A percentile compares a stretch with the other conserved stretches of the same genome.
These are phyloP conservation scores for Diaporthe destruens DNA, from an alignment of 2,329 filamentous ascomycete species.

Conservation along the genomic window DNA sequence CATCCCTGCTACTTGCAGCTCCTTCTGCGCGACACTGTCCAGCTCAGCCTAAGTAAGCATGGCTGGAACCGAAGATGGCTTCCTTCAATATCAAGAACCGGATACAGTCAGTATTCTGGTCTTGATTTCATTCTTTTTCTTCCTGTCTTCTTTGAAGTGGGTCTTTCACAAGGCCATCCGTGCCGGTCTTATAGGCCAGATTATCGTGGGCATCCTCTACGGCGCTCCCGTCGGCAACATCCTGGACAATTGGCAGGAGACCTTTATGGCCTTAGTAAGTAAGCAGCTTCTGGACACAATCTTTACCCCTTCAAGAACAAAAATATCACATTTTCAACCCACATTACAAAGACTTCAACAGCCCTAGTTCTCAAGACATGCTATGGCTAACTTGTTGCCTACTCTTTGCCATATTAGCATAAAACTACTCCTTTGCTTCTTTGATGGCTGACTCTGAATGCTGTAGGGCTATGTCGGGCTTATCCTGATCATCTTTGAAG, in stretches of 20 bases:
- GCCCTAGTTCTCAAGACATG: too few relatives aligned
- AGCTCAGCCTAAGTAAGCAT: neutral
- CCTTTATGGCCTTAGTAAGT: slow-evolving; percentile 54
- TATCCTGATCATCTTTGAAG: slow-evolving; percentile 64
- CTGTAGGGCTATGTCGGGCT: slow-evolving; percentile 58
- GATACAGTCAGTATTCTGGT: slow-evolving; percentile 55
- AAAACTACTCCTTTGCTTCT: too few relatives aligned
- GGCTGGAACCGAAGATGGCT: slow-evolving; percentile 42
- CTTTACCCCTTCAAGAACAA: too few relatives aligned
- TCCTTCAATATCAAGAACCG: slow-evolving; percentile 56
- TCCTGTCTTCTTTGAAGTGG: slow-evolving; percentile 57
- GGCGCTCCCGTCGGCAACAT: slow-evolving; percentile 60
- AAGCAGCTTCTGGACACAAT: too few relatives aligned
- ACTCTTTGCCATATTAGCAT: too few relatives aligned
- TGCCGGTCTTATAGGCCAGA: slow-evolving; percentile 61
- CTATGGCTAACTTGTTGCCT: too few relatives aligned
- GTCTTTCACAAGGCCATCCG: slow-evolving; percentile 55
- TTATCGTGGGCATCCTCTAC: slow-evolving; percentile 61
- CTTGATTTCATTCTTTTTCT: slow-evolving; percentile 59
- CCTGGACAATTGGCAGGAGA: slow-evolving; percentile 58
- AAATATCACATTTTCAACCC: too few relatives aligned
- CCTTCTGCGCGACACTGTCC: neutral
- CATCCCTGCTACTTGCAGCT: neutral
- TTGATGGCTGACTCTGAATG: too few relatives aligned
- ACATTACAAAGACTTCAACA: too few relatives aligned